Conservation (phyloP, 768 basidiomycete genomes). For the Mycena pura region DNA sequence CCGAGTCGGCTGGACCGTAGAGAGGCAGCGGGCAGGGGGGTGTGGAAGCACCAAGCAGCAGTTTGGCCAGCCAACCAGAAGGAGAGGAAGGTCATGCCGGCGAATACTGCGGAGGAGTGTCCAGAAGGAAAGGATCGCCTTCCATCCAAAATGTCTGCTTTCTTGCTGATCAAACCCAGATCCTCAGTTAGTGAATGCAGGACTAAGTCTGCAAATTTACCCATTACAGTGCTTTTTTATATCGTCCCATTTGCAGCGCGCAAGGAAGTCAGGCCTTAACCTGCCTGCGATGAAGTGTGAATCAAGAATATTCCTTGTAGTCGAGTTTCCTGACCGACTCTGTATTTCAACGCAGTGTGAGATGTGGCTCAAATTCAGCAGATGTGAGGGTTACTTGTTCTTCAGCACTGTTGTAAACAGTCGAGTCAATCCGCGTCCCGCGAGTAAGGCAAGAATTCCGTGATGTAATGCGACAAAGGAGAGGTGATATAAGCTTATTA, state of each 20-base stretch:
- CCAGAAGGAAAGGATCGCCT: conserved; percentile 73
- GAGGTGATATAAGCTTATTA: conserved; percentile 45
- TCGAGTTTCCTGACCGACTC: conserved; percentile 52
- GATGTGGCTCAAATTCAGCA: conserved; percentile 43
- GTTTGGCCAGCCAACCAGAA: conserved; percentile 72
- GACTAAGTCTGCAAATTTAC: conserved; percentile 37
- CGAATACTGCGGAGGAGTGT: conserved; percentile 70
- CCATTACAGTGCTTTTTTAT: conserved; percentile 57
- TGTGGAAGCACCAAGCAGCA: conserved; percentile 59
- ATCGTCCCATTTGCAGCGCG: conserved; percentile 67
- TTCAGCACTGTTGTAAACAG: conserved; percentile 31
- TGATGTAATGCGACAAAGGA: conserved; percentile 65
- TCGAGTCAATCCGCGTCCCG: conserved; percentile 42
- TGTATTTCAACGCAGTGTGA: conserved; percentile 61
- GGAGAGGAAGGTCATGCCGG: conserved; percentile 68
- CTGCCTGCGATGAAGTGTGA: conserved; percentile 44
- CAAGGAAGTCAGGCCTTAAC: conserved; percentile 71
- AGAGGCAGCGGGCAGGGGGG: conserved; percentile 42
- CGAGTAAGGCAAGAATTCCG: conserved; percentile 56
- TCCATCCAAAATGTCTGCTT: conserved; percentile 50
- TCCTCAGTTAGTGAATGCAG: conserved; percentile 5
- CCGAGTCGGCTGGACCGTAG: conserved; percentile 55
- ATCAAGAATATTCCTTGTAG: neutral
- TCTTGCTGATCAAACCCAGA: conserved; percentile 38
- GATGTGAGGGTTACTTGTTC: conserved; percentile 46